Evolutionary conservation across 2,329 filamentous ascomycete species (phyloP).

Genomic region (Paracamarosporium sp.): DNA sequence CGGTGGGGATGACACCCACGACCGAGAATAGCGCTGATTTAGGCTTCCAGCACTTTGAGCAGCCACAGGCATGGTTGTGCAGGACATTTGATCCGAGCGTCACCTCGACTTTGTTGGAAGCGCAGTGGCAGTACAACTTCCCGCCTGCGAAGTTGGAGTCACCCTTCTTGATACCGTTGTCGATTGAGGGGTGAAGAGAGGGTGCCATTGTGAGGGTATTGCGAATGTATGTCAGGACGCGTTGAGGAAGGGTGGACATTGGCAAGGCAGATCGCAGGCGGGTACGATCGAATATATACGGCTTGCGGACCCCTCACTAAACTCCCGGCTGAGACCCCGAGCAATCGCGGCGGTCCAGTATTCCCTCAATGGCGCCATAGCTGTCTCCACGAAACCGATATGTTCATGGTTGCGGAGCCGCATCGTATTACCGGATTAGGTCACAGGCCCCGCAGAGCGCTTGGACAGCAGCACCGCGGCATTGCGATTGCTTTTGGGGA

Average conservation of each 20-base stretch:
- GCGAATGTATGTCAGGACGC: background rate
- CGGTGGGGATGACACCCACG: slow-evolving; percentile 65
- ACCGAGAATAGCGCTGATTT: slow-evolving; percentile 68
- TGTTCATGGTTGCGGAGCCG: slow-evolving; percentile 6
- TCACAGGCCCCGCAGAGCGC: slow-evolving; percentile 1
- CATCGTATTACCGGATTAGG: slow-evolving; percentile 1
- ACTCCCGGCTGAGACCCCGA: background rate
- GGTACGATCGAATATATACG: background rate
- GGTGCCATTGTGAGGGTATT: slow-evolving; percentile 33
- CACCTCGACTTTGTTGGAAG: slow-evolving; percentile 62
- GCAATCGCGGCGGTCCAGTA: background rate
- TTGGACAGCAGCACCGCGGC: background rate
- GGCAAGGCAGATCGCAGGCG: background rate
- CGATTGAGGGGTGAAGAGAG: slow-evolving; percentile 67
- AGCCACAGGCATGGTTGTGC: slow-evolving; percentile 75
- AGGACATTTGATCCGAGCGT: slow-evolving; percentile 64
- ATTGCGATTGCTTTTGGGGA: background rate
- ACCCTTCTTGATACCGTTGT: slow-evolving; percentile 67
- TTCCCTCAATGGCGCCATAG: background rate
- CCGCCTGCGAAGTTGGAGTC: slow-evolving; percentile 63
- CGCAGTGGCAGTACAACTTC: slow-evolving; percentile 68
- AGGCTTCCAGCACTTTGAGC: slow-evolving; percentile 77
- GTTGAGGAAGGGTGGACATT: background rate
- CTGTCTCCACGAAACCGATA: background rate
- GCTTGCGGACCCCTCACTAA: background rate